Conservation (phyloP, 179 eudicot species). For the Monotropa hypopitys region DNA sequence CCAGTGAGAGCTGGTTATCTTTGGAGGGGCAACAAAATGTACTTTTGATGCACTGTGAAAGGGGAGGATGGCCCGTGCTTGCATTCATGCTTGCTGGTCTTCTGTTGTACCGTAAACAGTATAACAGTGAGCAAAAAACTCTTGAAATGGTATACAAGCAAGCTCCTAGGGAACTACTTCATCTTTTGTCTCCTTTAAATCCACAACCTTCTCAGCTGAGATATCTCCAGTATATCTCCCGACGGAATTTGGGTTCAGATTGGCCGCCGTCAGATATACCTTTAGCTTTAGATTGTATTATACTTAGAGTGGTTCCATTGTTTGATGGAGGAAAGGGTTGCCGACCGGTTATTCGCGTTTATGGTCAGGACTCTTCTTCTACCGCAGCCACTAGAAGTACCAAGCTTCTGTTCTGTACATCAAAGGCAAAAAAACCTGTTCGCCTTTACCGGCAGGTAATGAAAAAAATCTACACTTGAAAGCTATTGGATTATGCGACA, state of each 20-base stretch:
- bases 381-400: conserved; percentile 49
- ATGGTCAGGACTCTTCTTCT: conserved; percentile 68
- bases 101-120: conserved; percentile 71
- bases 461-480: neutral
- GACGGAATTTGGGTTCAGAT: conserved; percentile 50
- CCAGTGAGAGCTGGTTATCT: conserved; percentile 90
- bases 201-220: conserved; percentile 90
- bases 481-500: neutral
- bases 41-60: conserved; percentile 84
- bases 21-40: conserved; percentile 79
- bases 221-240: conserved; percentile 82
- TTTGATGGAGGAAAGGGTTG: conserved; percentile 70
- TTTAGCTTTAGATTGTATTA: conserved; percentile 60
- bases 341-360: conserved; percentile 72
- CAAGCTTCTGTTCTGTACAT: conserved; percentile 65
- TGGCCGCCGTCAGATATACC: conserved; percentile 80
- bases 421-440: conserved; percentile 38
- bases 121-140: conserved; percentile 75
- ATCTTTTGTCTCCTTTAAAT: conserved; percentile 64
- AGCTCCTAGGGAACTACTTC: conserved; percentile 86
- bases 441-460: conserved; percentile 57
- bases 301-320: conserved; percentile 63
- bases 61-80: conserved; percentile 94
- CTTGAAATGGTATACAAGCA: conserved; percentile 95
- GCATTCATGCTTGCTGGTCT: conserved; percentile 98